Percentiles rank a stretch among this genome's conserved stretches.
phyloP scores from a whole-genome alignment of 2,329 filamentous ascomycete genomes.

The Monilinia vaccinii-corymbosi region DNA sequence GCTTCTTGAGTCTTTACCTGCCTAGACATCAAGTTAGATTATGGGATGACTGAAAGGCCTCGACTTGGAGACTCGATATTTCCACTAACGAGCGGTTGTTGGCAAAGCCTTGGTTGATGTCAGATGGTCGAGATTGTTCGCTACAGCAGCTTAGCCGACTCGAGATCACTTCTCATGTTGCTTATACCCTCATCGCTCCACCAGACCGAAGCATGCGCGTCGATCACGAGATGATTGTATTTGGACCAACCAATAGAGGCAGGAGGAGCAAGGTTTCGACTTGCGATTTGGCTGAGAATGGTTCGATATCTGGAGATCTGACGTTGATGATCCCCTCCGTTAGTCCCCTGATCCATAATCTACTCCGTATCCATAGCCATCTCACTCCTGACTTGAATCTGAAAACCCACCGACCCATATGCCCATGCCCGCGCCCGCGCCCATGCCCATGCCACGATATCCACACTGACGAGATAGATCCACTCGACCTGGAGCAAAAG shows the following conservation, averaged over 20 bases:
- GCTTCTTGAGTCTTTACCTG: not conserved
- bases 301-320: not conserved
- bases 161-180: not conserved
- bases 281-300: too few relatives aligned
- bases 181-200: not conserved
- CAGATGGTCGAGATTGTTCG: not conserved
- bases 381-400: not conserved
- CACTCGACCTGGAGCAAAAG: not conserved
- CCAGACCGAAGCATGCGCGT: conserved; percentile 12
- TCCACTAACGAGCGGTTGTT: not conserved
- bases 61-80: not conserved
- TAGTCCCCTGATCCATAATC: not conserved
- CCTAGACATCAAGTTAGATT: not conserved
- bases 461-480: not conserved
- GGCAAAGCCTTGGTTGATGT: not conserved
- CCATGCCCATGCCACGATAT: not conserved
- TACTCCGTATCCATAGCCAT: not conserved
- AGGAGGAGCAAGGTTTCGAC: too few relatives aligned
- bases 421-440: too few relatives aligned
- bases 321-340: not conserved
- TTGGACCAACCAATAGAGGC: not conserved
- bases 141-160: not conserved
- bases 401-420: too few relatives aligned
- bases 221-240: conserved; percentile 12
- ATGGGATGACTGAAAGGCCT: not conserved